A percentile compares a stretch with the other conserved stretches of the same genome.
These are phyloP conservation scores for Globisporangium parvum DNA, from an alignment of 352 stramenopile genomes.

Conservation along the genomic window DNA sequence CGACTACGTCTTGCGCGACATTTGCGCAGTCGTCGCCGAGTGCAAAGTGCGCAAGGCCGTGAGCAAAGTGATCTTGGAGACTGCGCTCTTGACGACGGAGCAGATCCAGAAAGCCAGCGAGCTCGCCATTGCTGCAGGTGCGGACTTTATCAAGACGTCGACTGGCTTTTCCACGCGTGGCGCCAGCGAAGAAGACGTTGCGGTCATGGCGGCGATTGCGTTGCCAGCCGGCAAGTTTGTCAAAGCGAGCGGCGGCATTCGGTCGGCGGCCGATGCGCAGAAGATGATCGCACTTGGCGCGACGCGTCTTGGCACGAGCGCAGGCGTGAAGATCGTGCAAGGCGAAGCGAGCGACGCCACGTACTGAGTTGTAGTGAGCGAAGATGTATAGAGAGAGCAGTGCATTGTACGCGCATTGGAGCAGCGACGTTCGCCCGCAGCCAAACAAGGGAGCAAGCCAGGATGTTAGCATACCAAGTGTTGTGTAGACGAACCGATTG, in stretches of 20 bases:
- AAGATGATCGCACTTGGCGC: conserved; percentile 71
- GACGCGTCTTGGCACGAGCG: conserved; percentile 61
- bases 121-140: conserved; percentile 54
- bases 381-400: no score
- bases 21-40: conserved; percentile 56
- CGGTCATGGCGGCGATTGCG: conserved; percentile 62
- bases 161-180: conserved; percentile 82
- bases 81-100: conserved; percentile 55
- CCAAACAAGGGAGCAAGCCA: no score
- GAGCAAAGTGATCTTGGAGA: conserved; percentile 86
- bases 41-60: conserved; percentile 53
- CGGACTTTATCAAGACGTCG: conserved; percentile 87
- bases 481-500: no score
- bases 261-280: conserved; percentile 49
- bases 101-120: conserved; percentile 71
- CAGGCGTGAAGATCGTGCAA: conserved; percentile 59
- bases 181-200: conserved; percentile 72
- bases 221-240: conserved; percentile 59
- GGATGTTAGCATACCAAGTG: no score
- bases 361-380: conserved; percentile 12
- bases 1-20: conserved; percentile 74
- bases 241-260: conserved; percentile 81
- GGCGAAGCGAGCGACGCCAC: conserved; percentile 23
- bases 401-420: no score
- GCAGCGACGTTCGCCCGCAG: no score